Percentiles rank a stretch among this genome's conserved stretches.
phyloP scores from a whole-genome alignment of 1,284 basidiomycete genomes.

The Coniferiporia weirii region DNA sequence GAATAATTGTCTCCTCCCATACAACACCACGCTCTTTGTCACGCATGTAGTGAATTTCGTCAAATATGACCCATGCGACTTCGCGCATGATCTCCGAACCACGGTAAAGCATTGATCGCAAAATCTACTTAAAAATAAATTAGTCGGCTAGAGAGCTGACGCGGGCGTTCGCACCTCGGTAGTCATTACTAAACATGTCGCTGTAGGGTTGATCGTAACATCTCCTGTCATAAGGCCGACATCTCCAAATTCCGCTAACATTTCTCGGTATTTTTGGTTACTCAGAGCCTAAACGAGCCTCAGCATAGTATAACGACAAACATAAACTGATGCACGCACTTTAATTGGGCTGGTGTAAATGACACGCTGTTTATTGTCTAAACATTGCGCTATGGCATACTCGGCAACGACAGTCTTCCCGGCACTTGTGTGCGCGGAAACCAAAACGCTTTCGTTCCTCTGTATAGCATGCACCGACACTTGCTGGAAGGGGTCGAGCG shows the following conservation, averaged over 20 bases:
- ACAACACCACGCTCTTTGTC: conserved; percentile 92
- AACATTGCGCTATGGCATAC: conserved; percentile 96
- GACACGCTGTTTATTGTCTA: conserved; percentile 89
- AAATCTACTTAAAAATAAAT: conserved; percentile 56
- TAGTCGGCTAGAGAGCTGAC: not conserved
- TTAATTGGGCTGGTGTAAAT: conserved; percentile 99
- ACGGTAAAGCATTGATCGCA: conserved; percentile 97
- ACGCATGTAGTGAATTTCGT: conserved; percentile 99
- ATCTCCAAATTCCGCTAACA: conserved; percentile 94
- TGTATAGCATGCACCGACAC: conserved; percentile 95
- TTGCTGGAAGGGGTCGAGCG: conserved; percentile 95
- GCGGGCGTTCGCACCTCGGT: conserved; percentile 70
- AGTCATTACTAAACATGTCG: conserved; percentile 98
- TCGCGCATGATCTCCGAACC: conserved; percentile 99
- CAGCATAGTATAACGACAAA: conserved; percentile 18
- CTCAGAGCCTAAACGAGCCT: conserved; percentile 71
- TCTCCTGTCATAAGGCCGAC: conserved; percentile 99
- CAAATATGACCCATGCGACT: conserved; percentile 99
- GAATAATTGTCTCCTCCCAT: conserved; percentile 92
- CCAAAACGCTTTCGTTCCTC: conserved; percentile 94
- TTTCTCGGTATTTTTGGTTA: conserved; percentile 98
- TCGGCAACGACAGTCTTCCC: conserved; percentile 99
- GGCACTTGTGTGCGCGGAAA: conserved; percentile 98
- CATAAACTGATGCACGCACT: conserved; percentile 43
- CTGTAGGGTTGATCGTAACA: conserved; percentile 98